Percentiles rank a stretch among this genome's conserved stretches.
phyloP scores from a whole-genome alignment of 805 yeast species.

The Yamadazyma kitorensis region DNA sequence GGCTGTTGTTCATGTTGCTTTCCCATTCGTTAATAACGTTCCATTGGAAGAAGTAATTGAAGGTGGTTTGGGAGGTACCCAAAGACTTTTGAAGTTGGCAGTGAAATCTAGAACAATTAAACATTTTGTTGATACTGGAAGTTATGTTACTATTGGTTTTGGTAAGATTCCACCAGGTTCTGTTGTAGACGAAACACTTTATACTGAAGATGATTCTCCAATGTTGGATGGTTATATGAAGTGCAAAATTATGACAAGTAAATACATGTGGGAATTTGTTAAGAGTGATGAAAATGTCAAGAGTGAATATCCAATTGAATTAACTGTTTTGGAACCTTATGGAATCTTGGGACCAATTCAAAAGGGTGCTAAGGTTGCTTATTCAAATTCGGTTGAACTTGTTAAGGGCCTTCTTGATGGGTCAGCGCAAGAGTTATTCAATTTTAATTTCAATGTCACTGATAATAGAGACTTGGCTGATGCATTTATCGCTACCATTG shows the following conservation, averaged over 20 bases:
- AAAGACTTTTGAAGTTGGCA: constrained; percentile 5
- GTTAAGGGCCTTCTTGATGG: constrained; percentile 1
- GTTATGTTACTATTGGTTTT: constrained; percentile 3
- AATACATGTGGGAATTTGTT: constrained; percentile 8
- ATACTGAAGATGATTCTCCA: constrained; percentile 1
- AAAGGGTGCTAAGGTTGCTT: neutral
- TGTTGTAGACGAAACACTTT: constrained; percentile 2
- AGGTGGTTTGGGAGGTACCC: constrained; percentile 6
- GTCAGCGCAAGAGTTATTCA: neutral
- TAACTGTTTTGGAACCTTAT: constrained; percentile 8
- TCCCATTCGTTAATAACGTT: constrained; percentile 9
- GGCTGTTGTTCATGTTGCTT: constrained; percentile 10
- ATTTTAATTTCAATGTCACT: constrained; percentile 2
- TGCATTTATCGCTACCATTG: constrained; percentile 5
- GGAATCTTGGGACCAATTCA: constrained; percentile 11
- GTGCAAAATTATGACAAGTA: constrained; percentile 10
- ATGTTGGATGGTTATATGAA: constrained; percentile 7
- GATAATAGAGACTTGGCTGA: constrained; percentile 9
- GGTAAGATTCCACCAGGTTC: constrained; percentile 2
- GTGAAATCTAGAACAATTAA: constrained; percentile 6
- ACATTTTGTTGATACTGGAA: constrained; percentile 7
- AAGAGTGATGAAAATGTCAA: constrained; percentile 8
- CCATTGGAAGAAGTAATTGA: constrained; percentile 6
- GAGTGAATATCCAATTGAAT: constrained; percentile 2
- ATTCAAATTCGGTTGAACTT: neutral